These are phyloP conservation scores for Penicillium brevicompactum DNA, from an alignment of 2,329 filamentous ascomycete species.

Conservation along the genomic window DNA sequence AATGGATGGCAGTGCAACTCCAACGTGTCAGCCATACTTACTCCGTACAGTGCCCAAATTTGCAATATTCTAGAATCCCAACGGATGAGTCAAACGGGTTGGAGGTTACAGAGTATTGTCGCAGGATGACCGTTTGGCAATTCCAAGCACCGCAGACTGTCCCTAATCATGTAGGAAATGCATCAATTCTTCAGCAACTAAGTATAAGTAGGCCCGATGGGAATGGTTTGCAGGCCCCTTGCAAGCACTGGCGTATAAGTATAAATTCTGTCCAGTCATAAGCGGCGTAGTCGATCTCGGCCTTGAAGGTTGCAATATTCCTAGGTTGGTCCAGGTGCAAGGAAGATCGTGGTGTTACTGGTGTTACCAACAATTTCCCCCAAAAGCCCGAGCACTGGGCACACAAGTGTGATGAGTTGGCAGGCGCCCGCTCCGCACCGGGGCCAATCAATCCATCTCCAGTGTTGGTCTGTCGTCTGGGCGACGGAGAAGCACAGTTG, in stretches of 20 bases:
- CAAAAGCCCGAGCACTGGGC: not conserved
- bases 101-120: not conserved
- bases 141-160: not conserved
- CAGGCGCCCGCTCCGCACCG: constrained; percentile 6
- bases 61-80: not conserved
- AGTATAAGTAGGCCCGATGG: constrained; percentile 16
- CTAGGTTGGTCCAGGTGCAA: not conserved
- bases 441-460: constrained; percentile 21
- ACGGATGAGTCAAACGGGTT: not conserved
- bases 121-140: constrained; percentile 3
- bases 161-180: constrained; percentile 9
- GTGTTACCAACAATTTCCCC: not conserved
- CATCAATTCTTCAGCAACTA: constrained; percentile 7
- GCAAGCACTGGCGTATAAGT: not conserved
- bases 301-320: not conserved
- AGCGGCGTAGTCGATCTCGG: not conserved
- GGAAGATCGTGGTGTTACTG: not conserved
- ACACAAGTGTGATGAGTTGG: constrained; percentile 24
- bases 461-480: constrained; percentile 19
- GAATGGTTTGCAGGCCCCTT: constrained; percentile 24
- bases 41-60: too few relatives aligned
- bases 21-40: not conserved
- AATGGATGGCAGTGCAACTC: not conserved
- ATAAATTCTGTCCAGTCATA: not conserved
- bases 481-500: constrained; percentile 17